Evolutionary conservation across 2,329 filamentous ascomycete genomes (phyloP), one percentile per base, ranked within the genome.

Genomic region (Leptographium wingfieldii): DNA sequence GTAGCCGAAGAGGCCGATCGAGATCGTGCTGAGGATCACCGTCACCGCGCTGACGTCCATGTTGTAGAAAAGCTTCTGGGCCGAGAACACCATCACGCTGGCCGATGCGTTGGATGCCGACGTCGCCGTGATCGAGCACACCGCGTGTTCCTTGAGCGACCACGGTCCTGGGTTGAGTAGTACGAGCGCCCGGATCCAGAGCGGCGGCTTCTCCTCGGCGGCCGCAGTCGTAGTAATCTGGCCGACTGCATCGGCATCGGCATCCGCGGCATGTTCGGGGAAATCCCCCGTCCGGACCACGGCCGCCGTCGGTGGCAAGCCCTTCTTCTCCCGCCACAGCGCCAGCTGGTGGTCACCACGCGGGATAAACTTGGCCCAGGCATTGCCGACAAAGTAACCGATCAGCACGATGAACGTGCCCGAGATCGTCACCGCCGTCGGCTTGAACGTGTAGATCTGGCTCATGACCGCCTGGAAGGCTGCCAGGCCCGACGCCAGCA

Each of bases 401-500:
- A 83, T 80, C 49, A 83, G 73, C 5, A 81, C 79, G 57, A 82
- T 80, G 59, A 82, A 82, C 0, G 78, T 81, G 46, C 79, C 78
- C 19, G 73, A 72, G 22, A 82, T 77, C 3, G 71, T 72, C 43
- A 78, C 67, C 0, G 46, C 3, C 0, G 79, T 82, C 22, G 56
- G 19, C 53, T 72, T 67, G 60, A 80, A 79, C 16, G 66, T 68
- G 63, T 83, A 83, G 54, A 83, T 82, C 66, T 81, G 78, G 57
- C 70, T 73, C 76, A 83, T 80, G 52, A 78, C 75, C 29, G 79
- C 76, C 63, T 81, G 78, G 64, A 83, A 82, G 12, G 73, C 74
- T 0, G 79, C 73, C 4, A 83, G 72, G 2, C 67, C 63, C 0
- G 77, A 77, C 2, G 78, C 77, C 55, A 83, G 63, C 46, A 82